Conservation (phyloP, 2,329 filamentous ascomycete species). For the Nothomitra cinnamomea region DNA sequence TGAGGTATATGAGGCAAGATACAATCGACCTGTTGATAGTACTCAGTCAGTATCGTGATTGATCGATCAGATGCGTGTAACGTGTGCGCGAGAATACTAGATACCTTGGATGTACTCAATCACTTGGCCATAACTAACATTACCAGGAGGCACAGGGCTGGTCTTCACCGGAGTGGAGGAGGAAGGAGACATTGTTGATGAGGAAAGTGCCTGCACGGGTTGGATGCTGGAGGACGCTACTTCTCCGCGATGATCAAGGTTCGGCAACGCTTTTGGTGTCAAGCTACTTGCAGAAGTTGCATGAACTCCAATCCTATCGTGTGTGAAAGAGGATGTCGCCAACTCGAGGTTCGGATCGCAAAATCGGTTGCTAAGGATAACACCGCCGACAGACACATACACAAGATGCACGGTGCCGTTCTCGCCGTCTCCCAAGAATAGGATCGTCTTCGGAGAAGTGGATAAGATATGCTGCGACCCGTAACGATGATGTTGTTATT, state of each 20-base stretch:
- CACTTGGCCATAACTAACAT: slow-evolving; percentile 61
- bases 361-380: no score
- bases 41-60: slow-evolving; percentile 6
- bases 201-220: slow-evolving; percentile 12
- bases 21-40: slow-evolving; percentile 57
- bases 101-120: slow-evolving; percentile 93
- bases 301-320: no score
- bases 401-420: no score
- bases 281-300: background rate
- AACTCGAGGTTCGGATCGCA: no score
- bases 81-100: slow-evolving; percentile 18
- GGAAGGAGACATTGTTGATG: slow-evolving; percentile 26
- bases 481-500: no score
- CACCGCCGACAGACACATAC: no score
- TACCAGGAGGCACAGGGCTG: slow-evolving; percentile 22
- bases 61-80: background rate
- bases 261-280: background rate
- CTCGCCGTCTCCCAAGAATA: no score
- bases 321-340: no score
- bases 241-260: background rate
- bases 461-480: no score
- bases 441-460: no score
- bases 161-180: slow-evolving; percentile 25
- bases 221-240: background rate
- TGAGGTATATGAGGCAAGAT: slow-evolving; percentile 80